Base-by-base conservation (phyloP, 2,329 filamentous ascomycete genomes). In the Arthrobotrys iridis region DNA sequence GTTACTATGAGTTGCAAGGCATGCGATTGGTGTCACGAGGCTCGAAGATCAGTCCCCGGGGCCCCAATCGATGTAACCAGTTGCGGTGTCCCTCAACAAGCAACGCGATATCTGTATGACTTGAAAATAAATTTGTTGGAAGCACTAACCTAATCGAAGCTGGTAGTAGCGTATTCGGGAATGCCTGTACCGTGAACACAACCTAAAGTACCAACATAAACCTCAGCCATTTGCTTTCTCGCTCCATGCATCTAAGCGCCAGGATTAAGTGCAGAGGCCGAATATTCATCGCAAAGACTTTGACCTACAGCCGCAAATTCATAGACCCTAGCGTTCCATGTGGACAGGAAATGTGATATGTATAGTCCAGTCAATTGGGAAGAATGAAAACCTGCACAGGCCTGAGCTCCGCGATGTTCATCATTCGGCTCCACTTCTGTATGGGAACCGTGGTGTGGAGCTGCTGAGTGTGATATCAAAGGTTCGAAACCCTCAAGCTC, bases 271-370 rank as follows among this genome's bases (percentile, higher is more conserved):
- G n/a, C n/a, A n/a, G n/a, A 41, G 2, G 13, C 15, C 26, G 1
- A 15, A 26, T 50, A 3, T 41, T 15, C 18, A 64, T 37, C 43
- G 40, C 8, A 15, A 10, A 10, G 33, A 80, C 79, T 59, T 55
- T 37, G 81, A 84, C 77, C 81, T 83, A 87, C 83, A 11, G 85
- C 84, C n/a, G 84, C 85, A 71, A 87, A 87, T 78, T 87, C 85
- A 74, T 86, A 88, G 55, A 84, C 83, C 48, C 87, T 83, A 4
- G 85, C 84, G 79, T 87, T 88, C 86, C 86, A 88, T 40, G 85
- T 85, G 13, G 86, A 87, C 3, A 88, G 81, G 59, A 85, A 84
- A 79, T 88, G 86, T 18, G 85, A 87, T 18, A 84, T 79, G 74
- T 87, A 88, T 4, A 75, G 40, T 26, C 71, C 55, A 35, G 11